These are phyloP conservation scores for Urochloa ruziziensis DNA, from an alignment of 176 grass and related monocot species.

Conservation along the genomic window DNA sequence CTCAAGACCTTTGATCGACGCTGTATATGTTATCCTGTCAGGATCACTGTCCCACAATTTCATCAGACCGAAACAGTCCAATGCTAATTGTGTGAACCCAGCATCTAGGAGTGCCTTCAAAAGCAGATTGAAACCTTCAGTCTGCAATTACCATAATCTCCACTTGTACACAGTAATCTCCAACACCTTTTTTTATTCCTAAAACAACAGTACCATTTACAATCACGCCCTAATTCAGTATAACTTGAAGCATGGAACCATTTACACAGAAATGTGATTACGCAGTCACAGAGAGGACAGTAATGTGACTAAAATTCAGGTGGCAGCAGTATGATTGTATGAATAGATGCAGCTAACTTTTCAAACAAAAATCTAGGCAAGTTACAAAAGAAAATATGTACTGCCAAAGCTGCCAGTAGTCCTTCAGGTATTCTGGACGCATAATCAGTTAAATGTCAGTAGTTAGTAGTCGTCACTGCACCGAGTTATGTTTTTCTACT, in stretches of 20 bases:
- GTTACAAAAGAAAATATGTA: neutral
- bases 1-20: constrained; percentile 65
- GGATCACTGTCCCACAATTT: constrained; percentile 79
- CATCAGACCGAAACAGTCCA: constrained; percentile 83
- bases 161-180: neutral
- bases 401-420: neutral
- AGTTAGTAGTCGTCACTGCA: neutral
- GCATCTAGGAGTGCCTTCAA: constrained; percentile 55
- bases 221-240: neutral
- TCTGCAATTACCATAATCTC: neutral
- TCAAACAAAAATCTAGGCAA: neutral
- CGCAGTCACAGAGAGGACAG: neutral
- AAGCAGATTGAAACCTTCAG: constrained; percentile 75
- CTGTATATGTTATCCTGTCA: constrained; percentile 59
- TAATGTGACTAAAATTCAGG: no score
- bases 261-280: neutral
- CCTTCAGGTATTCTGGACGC: neutral
- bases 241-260: neutral
- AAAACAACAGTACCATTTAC: neutral
- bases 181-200: neutral
- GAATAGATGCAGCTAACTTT: neutral
- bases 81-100: constrained; percentile 51
- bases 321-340: no score
- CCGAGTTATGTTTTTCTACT: constrained; percentile 3
- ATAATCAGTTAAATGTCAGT: neutral